Evolutionary conservation across 2,329 filamentous ascomycete genomes (phyloP).

Genomic region (Boeremia lycopersici): DNA sequence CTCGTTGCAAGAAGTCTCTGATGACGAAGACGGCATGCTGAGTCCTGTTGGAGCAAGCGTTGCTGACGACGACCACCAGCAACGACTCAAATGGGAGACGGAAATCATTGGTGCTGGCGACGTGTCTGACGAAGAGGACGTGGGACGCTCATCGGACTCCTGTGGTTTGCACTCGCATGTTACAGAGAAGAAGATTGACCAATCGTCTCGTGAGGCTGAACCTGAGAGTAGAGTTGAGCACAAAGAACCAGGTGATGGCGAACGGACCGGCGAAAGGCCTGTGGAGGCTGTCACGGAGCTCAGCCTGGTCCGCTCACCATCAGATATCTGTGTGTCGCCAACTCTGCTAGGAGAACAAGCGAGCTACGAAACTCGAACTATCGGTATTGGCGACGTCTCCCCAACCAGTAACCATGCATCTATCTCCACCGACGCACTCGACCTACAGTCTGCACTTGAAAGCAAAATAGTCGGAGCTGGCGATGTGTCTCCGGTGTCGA

Average conservation of each 20-base stretch:
- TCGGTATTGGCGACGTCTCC: constrained; percentile 33
- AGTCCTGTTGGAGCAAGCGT: background rate
- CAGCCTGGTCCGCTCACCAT: too few species aligned
- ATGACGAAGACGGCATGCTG: constrained; percentile 4
- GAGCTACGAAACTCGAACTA: constrained; percentile 25
- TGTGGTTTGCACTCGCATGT: too few species aligned
- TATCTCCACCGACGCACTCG: constrained; percentile 3
- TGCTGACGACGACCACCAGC: background rate
- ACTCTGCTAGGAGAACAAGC: background rate
- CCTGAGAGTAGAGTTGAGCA: background rate
- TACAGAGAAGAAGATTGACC: background rate
- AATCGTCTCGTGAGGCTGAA: background rate
- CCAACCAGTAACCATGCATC: constrained; percentile 13
- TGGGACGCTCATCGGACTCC: too few species aligned
- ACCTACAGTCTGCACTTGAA: constrained; percentile 24
- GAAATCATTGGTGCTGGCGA: constrained; percentile 31
- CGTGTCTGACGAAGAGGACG: constrained; percentile 19
- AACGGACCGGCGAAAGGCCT: too few species aligned
- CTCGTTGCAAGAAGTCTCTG: constrained; percentile 10
- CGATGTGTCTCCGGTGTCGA: constrained; percentile 36
- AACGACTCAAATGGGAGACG: constrained; percentile 23
- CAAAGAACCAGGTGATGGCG: too few species aligned
- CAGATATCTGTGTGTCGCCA: too few species aligned
- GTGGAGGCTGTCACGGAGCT: too few species aligned
- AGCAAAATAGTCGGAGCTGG: constrained; percentile 31